phyloP scores from a whole-genome alignment of 2,329 filamentous ascomycete species.

The Colletotrichum sp. region DNA sequence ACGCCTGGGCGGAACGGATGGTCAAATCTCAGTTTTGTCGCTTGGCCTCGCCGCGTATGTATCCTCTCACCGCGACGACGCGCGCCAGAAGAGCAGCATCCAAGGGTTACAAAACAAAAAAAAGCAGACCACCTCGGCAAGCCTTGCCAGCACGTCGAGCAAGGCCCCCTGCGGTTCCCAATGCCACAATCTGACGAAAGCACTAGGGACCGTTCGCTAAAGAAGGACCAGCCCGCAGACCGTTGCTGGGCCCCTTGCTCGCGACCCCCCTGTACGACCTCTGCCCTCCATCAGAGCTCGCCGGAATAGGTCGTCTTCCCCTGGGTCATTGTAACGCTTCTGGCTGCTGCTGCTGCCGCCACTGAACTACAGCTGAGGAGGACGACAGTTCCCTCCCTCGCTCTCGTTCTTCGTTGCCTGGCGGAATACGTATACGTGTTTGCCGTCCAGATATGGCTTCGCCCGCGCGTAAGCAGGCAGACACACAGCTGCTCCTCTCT shows the following conservation, averaged over 20 bases:
- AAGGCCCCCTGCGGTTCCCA: background rate
- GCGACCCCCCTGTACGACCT: conserved; percentile 13
- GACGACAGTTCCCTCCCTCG: background rate
- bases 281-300: conserved; percentile 15
- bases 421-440: background rate
- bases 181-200: conserved; percentile 11
- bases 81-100: background rate
- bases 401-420: background rate
- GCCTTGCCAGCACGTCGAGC: background rate
- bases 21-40: background rate
- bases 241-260: background rate
- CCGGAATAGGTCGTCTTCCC: background rate
- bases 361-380: background rate
- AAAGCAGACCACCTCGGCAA: background rate
- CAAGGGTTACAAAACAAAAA: background rate
- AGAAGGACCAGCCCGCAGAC: conserved; percentile 14
- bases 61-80: background rate
- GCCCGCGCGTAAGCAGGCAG: background rate
- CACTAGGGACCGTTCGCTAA: conserved; percentile 6
- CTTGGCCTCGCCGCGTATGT: background rate
- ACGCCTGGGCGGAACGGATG: background rate
- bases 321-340: background rate
- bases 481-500: background rate
- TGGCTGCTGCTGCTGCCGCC: background rate
- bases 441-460: background rate